Conservation (phyloP, 768 basidiomycete species). For the Daedalea quercina region DNA sequence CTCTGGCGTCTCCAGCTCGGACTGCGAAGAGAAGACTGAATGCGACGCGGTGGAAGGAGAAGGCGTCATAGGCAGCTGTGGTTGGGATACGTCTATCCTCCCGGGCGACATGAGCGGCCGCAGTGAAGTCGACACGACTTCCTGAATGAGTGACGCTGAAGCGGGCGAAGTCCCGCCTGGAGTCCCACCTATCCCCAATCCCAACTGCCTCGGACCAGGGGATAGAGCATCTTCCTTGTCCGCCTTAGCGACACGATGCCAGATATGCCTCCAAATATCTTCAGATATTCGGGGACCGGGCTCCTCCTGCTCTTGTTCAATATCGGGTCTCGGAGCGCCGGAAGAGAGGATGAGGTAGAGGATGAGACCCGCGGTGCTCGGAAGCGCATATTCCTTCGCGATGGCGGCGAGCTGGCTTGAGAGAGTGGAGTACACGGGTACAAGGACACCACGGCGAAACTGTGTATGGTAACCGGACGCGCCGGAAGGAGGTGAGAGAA, state of each 20-base stretch:
- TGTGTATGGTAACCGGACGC: slow-evolving; percentile 76
- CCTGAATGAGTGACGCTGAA: slow-evolving; percentile 23
- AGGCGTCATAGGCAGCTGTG: slow-evolving; percentile 39
- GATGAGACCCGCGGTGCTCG: slow-evolving; percentile 75
- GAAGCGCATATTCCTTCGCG: slow-evolving; percentile 89
- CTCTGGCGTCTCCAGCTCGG: slow-evolving; percentile 47
- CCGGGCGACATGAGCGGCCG: slow-evolving; percentile 44
- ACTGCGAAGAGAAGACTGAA: slow-evolving; percentile 32
- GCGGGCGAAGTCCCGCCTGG: slow-evolving; percentile 21
- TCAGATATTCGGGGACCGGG: slow-evolving; percentile 82
- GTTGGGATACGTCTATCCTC: slow-evolving; percentile 28
- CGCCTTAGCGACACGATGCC: slow-evolving; percentile 61
- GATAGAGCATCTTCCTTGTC: slow-evolving; percentile 41
- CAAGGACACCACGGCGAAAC: slow-evolving; percentile 78
- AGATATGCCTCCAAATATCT: slow-evolving; percentile 84
- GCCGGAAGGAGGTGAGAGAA: slow-evolving; percentile 44
- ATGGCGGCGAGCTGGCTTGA: slow-evolving; percentile 82
- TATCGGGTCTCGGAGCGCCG: slow-evolving; percentile 17
- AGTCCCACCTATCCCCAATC: slow-evolving; percentile 34
- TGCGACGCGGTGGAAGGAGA: slow-evolving; percentile 30
- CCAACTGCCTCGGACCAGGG: slow-evolving; percentile 31
- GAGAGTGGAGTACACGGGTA: slow-evolving; percentile 79
- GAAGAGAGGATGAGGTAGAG: slow-evolving; percentile 65
- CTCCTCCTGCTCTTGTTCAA: slow-evolving; percentile 33
- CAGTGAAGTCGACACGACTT: slow-evolving; percentile 26